Evolutionary conservation across 2,329 filamentous ascomycete species (phyloP).

Genomic region (Neopestalotiopsis rosae): DNA sequence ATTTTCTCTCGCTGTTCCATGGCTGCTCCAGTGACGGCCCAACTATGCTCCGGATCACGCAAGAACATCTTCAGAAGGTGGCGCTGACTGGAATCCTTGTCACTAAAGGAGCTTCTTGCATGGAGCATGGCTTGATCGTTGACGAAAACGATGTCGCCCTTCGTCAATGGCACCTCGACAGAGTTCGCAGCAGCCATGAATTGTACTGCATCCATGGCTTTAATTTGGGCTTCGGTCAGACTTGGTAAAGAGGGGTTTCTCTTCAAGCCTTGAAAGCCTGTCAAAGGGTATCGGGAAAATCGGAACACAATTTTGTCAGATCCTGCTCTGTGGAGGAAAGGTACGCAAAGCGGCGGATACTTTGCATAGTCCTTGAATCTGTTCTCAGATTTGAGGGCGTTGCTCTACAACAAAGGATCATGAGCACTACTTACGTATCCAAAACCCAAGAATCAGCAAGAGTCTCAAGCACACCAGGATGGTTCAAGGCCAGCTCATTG

Average conservation of each 20-base stretch:
- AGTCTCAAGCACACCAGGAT: constrained; percentile 22
- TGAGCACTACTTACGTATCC: constrained; percentile 20
- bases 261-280: constrained; percentile 18
- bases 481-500: constrained; percentile 20
- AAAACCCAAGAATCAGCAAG: constrained; percentile 22
- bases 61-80: background rate
- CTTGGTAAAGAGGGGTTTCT: constrained; percentile 18
- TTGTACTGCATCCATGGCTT: background rate
- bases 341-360: background rate
- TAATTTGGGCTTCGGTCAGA: constrained; percentile 17
- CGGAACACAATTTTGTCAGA: constrained; percentile 21
- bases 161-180: background rate
- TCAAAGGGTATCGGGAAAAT: constrained; percentile 24
- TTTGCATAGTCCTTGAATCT: constrained; percentile 7
- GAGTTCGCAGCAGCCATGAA: background rate
- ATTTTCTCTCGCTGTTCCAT: background rate
- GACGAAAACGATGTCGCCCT: background rate
- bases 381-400: background rate
- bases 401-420: background rate
- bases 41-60: background rate
- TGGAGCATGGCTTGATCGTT: background rate
- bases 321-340: constrained; percentile 16
- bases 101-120: background rate
- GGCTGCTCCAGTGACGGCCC: background rate
- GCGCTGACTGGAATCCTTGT: background rate